Conservation (phyloP, 768 basidiomycete species). For the Gautieria morchelliformis region DNA sequence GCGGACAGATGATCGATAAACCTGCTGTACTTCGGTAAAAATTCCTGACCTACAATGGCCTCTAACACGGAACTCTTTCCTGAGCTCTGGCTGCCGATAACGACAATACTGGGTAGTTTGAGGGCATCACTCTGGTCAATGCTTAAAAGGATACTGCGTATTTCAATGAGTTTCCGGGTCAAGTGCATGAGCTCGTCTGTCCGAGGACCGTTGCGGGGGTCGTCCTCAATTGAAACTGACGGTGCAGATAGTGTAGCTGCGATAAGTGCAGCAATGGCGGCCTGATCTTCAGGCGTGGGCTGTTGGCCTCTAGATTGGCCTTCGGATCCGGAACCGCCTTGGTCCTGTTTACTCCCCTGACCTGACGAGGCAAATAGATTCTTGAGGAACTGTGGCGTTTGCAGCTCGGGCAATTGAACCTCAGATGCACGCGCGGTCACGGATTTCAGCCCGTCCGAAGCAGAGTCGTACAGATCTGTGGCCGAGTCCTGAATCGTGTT, state of each 20-base stretch:
- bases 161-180: conserved; percentile 92
- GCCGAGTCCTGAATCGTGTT: conserved; percentile 57
- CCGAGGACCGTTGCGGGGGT: conserved; percentile 32
- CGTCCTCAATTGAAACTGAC: conserved; percentile 43
- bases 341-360: conserved; percentile 20
- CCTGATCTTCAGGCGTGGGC: conserved; percentile 43
- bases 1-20: neutral
- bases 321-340: conserved; percentile 26
- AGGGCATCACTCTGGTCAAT: conserved; percentile 94
- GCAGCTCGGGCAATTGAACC: conserved; percentile 48
- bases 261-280: conserved; percentile 62
- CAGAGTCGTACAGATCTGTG: conserved; percentile 60
- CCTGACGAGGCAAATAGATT: conserved; percentile 36
- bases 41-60: conserved; percentile 95
- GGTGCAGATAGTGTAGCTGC: conserved; percentile 75
- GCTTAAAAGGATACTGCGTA: conserved; percentile 85
- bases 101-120: conserved; percentile 94
- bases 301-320: conserved; percentile 12
- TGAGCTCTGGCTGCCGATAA: conserved; percentile 96
- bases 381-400: conserved; percentile 59
- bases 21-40: conserved; percentile 79
- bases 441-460: conserved; percentile 57
- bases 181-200: conserved; percentile 88
- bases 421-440: conserved; percentile 50
- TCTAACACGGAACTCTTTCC: conserved; percentile 98